Evolutionary conservation across 2,329 filamentous ascomycete genomes (phyloP).

Genomic region (Thelonectria blattea): DNA sequence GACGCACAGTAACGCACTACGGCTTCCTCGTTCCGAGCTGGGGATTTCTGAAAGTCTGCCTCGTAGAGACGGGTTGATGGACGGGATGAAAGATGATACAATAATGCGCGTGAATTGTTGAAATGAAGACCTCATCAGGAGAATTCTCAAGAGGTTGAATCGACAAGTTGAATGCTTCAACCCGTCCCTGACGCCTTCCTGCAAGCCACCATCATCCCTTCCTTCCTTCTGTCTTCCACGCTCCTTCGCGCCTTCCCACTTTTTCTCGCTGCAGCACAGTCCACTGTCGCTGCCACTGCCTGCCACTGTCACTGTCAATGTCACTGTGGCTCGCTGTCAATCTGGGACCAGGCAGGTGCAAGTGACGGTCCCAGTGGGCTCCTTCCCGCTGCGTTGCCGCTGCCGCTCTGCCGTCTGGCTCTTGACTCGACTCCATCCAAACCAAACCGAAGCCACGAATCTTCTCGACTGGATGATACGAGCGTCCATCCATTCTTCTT

Average conservation of each 20-base stretch:
- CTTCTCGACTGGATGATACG: constrained; percentile 12
- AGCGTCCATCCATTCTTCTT: constrained; percentile 7
- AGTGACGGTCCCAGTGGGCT: background rate
- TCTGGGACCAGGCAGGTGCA: background rate
- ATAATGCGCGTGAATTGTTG: no score
- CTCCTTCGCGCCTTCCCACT: constrained; percentile 9
- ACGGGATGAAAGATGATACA: no score
- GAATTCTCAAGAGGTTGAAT: background rate
- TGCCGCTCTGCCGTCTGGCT: constrained; percentile 10
- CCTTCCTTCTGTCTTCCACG: constrained; percentile 3
- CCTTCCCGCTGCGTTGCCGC: background rate
- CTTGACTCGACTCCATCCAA: constrained; percentile 2
- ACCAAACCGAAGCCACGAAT: constrained; percentile 10
- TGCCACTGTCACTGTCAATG: no score
- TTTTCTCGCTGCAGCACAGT: background rate
- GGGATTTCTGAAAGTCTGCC: constrained; percentile 22
- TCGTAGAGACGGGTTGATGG: no score
- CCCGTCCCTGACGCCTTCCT: background rate
- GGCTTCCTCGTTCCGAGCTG: constrained; percentile 36
- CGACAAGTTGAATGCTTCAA: background rate
- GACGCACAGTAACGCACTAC: constrained; percentile 29
- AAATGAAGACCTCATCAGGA: background rate
- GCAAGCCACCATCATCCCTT: constrained; percentile 15
- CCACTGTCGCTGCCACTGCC: no score
- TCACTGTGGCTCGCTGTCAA: background rate